phyloP scores from a whole-genome alignment of 805 yeast species.

The Candida saitoana region DNA sequence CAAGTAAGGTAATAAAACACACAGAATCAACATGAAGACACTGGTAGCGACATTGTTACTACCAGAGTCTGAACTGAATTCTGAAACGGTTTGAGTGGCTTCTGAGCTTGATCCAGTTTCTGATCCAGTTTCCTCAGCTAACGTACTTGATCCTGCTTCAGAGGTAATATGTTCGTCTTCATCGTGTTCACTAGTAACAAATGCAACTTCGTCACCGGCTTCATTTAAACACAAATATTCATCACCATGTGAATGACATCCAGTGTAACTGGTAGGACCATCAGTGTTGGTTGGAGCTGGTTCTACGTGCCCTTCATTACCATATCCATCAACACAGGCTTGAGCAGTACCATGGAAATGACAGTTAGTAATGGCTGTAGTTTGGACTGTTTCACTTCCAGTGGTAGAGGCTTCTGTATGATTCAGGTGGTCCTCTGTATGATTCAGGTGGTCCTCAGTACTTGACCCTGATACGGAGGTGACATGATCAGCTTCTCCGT shows the following conservation, averaged over 20 bases:
- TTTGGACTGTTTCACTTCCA: background rate
- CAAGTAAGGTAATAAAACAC: background rate
- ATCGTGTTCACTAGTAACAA: conserved; percentile 7
- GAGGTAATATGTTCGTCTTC: background rate
- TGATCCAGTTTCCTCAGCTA: background rate
- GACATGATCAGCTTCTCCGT: conserved; percentile 2
- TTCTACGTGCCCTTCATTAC: conserved; percentile 18
- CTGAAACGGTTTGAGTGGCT: background rate
- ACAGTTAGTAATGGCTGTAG: conserved; percentile 14
- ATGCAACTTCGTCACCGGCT: conserved; percentile 15
- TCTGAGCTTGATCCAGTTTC: background rate
- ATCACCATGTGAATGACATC: conserved; percentile 18
- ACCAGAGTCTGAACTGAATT: background rate
- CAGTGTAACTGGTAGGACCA: conserved; percentile 13
- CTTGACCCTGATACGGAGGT: background rate
- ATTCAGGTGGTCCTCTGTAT: too few relatives aligned
- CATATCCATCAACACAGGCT: conserved; percentile 18
- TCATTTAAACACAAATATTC: conserved; percentile 15
- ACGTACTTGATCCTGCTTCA: background rate
- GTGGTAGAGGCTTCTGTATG: background rate
- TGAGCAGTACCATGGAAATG: conserved; percentile 18
- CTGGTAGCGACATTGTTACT: background rate
- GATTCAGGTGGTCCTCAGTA: too few relatives aligned
- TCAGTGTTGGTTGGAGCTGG: conserved; percentile 17
- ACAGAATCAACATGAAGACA: background rate